Evolutionary conservation across 768 basidiomycete genomes (phyloP), one percentile per base, ranked within the genome.

Genomic region (Mycena floridula): DNA sequence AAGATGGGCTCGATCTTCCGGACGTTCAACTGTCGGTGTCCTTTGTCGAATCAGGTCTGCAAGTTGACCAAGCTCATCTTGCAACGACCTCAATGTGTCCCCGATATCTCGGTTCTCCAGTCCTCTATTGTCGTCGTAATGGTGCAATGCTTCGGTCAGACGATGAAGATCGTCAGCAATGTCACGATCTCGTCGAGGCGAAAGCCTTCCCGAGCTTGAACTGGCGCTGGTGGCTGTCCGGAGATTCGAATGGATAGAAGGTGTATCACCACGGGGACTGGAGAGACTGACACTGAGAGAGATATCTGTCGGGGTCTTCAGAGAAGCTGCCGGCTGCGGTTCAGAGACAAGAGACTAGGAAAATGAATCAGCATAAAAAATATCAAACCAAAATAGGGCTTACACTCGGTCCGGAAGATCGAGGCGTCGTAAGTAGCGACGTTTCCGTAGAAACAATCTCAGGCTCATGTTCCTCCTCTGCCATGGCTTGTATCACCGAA

Each of bases 21-120:
- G n/a, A n/a, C n/a, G n/a, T 24, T 32, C 22, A 16, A 30, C 8
- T 24, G 30, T 21, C 13, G 40, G 38, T 13, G 22, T 30, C 16
- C 25, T 64, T 3, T 66, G 69, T 15, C 68, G 70, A 46, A 71
- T 77, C 15, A 85, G 60, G 48, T 70, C 75, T 0, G 80, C 74
- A 9, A 93, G 68, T 37, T 81, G 77, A 11, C 69, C 70, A 3
- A 95, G 65, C 50, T 87, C 81, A 27, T 82, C 70, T 46, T 84
- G 76, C 28, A 96, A 77, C 0, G 79, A 75, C 42, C 76, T 75
- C 4, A 95, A 69, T 55, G 85, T 81, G 37, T 77, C 79, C 1
- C 74, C 70, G 7, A 93, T 57, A 13, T 82, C 81, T 22, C 76
- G 69, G 24, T 71, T 76, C 51, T 93, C 86, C 3, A 76, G 68